phyloP scores from a whole-genome alignment of 2,329 filamentous ascomycete species.

The Aureobasidium sp. region DNA sequence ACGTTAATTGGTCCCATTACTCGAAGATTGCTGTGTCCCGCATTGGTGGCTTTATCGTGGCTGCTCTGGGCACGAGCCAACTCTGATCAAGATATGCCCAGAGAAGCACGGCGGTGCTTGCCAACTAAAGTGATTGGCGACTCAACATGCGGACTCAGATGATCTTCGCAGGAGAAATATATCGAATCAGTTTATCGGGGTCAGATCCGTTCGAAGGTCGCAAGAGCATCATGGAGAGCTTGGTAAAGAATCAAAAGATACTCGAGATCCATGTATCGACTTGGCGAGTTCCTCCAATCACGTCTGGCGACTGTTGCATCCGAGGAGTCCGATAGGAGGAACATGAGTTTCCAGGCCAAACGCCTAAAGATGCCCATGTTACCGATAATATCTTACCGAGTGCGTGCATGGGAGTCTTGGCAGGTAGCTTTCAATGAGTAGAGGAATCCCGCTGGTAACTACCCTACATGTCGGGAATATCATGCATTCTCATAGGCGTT shows the following conservation, averaged over 20 bases:
- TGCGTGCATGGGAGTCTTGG: neutral
- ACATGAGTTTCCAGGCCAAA: neutral
- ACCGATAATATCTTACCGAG: neutral
- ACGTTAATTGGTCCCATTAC: conserved; percentile 4
- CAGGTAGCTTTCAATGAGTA: too few relatives aligned
- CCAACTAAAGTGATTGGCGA: neutral
- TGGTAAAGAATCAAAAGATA: neutral
- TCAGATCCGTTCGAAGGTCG: neutral
- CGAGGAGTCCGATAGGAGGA: neutral
- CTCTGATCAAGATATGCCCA: neutral
- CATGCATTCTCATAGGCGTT: too few relatives aligned
- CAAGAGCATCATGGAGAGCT: too few relatives aligned
- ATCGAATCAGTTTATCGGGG: neutral
- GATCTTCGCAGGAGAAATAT: neutral
- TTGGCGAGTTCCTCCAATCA: neutral
- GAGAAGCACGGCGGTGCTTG: neutral
- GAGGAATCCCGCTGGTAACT: too few relatives aligned
- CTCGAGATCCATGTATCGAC: neutral
- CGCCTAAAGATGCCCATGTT: neutral
- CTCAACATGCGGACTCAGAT: neutral
- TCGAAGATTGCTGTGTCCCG: neutral
- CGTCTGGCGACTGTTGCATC: neutral
- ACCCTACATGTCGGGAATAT: too few relatives aligned
- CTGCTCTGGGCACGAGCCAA: conserved; percentile 2
- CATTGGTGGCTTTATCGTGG: neutral